Conservation (phyloP, 257 asterid species). For the Fraxinus americana region DNA sequence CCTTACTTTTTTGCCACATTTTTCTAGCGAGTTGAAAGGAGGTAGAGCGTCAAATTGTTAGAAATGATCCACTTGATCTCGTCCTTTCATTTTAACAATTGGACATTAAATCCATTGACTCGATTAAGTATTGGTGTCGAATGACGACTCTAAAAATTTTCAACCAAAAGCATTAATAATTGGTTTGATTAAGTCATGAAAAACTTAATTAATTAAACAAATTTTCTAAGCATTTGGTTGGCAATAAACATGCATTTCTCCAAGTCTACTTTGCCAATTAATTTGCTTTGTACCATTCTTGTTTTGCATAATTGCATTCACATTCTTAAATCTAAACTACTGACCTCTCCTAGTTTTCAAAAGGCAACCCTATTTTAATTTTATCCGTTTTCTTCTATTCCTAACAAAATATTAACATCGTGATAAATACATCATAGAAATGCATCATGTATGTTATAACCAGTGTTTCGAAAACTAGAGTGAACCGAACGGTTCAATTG, state of each 20-base stretch:
- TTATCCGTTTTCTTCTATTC: neutral
- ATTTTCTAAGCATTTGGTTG: neutral
- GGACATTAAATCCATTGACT: neutral
- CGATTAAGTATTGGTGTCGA: neutral
- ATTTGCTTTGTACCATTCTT: constrained; percentile 1
- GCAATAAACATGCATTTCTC: neutral
- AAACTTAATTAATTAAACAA: neutral
- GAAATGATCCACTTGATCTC: no score
- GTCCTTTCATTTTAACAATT: neutral
- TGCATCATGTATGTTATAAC: no score
- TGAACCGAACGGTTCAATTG: no score
- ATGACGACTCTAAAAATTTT: neutral
- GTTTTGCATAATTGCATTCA: neutral
- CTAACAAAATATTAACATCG: neutral
- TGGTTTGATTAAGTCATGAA: neutral
- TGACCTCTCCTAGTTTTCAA: neutral
- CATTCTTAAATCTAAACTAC: neutral
- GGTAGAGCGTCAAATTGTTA: no score
- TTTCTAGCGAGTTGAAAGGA: no score
- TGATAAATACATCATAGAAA: neutral
- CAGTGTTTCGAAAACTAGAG: no score
- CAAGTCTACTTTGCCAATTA: neutral
- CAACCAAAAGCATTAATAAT: neutral
- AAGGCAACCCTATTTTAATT: neutral
- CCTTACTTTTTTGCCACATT: no score